phyloP scores from a whole-genome alignment of 2,329 filamentous ascomycete genomes.

The Corynespora cassiicola region DNA sequence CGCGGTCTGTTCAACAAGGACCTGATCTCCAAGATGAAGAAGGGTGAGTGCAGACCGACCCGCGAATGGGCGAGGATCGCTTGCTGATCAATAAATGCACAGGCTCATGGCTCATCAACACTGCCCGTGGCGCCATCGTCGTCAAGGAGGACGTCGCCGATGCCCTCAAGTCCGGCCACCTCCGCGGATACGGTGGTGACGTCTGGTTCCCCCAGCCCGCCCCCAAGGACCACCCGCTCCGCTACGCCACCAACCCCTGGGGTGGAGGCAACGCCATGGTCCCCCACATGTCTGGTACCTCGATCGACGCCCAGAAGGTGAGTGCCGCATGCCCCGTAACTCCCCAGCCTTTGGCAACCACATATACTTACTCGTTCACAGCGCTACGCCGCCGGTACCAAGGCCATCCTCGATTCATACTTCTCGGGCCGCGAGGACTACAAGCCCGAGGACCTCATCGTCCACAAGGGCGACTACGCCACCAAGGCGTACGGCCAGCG shows the following conservation, averaged over 20 bases:
- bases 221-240: slow-evolving; percentile 89
- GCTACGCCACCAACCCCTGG: slow-evolving; percentile 91
- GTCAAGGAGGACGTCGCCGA: slow-evolving; percentile 99
- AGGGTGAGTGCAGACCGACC: too few relatives aligned
- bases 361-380: slow-evolving; percentile 6
- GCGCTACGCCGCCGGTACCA: slow-evolving; percentile 80
- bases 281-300: slow-evolving; percentile 98
- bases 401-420: slow-evolving; percentile 91
- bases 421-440: slow-evolving; percentile 89
- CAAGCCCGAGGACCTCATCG: slow-evolving; percentile 87
- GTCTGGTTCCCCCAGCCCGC: slow-evolving; percentile 99
- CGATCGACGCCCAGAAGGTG: slow-evolving; percentile 89
- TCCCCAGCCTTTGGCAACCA: slow-evolving; percentile 19
- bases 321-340: slow-evolving; percentile 8
- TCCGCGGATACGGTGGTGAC: slow-evolving; percentile 85
- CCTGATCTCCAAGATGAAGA: slow-evolving; percentile 98
- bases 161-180: slow-evolving; percentile 88
- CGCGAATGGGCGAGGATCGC: background rate
- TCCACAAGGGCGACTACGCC: slow-evolving; percentile 87
- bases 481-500: slow-evolving; percentile 92
- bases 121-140: slow-evolving; percentile 96
- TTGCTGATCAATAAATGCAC: slow-evolving; percentile 5
- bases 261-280: slow-evolving; percentile 99
- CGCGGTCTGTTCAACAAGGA: slow-evolving; percentile 98
- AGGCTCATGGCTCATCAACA: slow-evolving; percentile 98